Conservation (phyloP, 73 alveolate genomes). For the Stentor roeselii region DNA sequence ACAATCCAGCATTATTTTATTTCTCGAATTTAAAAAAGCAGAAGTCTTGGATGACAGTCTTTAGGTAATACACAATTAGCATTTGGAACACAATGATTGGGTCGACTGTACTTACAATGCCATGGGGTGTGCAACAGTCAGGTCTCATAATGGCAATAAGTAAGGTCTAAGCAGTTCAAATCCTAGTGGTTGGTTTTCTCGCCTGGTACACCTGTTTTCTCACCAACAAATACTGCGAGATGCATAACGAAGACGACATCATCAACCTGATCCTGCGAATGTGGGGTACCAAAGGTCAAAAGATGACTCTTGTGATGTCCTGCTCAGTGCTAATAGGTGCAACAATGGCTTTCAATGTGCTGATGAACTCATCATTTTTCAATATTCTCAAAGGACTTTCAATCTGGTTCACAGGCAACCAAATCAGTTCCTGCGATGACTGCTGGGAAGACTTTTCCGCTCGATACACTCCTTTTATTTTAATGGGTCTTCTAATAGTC, state of each 20-base stretch:
- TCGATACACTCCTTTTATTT: slow-evolving; percentile 37
- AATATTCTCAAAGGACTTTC: slow-evolving; percentile 48
- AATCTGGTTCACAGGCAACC: slow-evolving; percentile 7
- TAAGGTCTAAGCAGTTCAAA: slow-evolving; percentile 49
- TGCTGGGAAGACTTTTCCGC: slow-evolving; percentile 32
- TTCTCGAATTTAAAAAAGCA: neutral
- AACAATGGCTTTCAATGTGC: slow-evolving; percentile 55
- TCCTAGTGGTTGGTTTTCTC: neutral
- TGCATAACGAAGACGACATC: slow-evolving; percentile 43
- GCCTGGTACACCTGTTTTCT: slow-evolving; percentile 18
- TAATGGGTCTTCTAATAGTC: slow-evolving; percentile 29
- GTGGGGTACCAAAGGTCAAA: slow-evolving; percentile 20
- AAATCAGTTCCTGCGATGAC: slow-evolving; percentile 30
- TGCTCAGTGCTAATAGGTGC: slow-evolving; percentile 52
- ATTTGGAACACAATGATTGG: slow-evolving; percentile 91
- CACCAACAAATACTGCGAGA: slow-evolving; percentile 30
- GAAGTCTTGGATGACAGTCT: slow-evolving; percentile 3
- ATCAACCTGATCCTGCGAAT: neutral
- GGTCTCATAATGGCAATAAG: slow-evolving; percentile 67
- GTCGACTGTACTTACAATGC: slow-evolving; percentile 64
- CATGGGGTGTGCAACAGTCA: slow-evolving; percentile 60
- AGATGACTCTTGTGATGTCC: neutral
- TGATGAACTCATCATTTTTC: slow-evolving; percentile 58
- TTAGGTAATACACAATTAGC: slow-evolving; percentile 40
- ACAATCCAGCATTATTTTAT: neutral